These are phyloP conservation scores for Diutina pseudorugosa DNA, from an alignment of 1,139 yeast species.

Conservation along the genomic window DNA sequence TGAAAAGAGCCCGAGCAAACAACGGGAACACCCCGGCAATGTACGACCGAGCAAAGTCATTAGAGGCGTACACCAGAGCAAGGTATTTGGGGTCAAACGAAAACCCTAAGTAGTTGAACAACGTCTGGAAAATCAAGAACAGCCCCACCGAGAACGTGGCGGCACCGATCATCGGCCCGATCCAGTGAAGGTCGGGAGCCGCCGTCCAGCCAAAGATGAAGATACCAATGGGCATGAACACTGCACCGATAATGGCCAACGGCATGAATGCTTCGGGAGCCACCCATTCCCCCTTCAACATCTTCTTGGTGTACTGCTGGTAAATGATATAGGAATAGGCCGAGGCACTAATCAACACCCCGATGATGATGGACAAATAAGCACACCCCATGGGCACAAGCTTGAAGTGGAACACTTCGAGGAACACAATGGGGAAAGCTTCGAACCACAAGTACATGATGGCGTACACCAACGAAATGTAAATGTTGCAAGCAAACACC, in stretches of 20 bases:
- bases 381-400: not conserved
- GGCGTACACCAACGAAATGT: not conserved
- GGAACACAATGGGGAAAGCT: not conserved
- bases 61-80: constrained; percentile 51
- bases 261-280: constrained; percentile 53
- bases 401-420: not conserved
- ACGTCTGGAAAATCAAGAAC: constrained; percentile 28
- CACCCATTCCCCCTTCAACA: constrained; percentile 22
- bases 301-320: constrained; percentile 16
- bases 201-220: constrained; percentile 43
- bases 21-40: constrained; percentile 55
- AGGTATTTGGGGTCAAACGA: constrained; percentile 38
- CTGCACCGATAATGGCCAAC: constrained; percentile 33
- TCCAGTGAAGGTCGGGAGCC: constrained; percentile 27
- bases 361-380: not conserved
- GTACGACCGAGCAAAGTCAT: constrained; percentile 39
- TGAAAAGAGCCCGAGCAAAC: constrained; percentile 40
- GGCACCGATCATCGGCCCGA: constrained; percentile 31
- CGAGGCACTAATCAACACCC: constrained; percentile 7
- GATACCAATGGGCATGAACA: constrained; percentile 30
- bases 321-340: constrained; percentile 15
- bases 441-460: not conserved
- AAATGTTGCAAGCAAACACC: not conserved
- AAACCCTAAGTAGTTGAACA: constrained; percentile 45
- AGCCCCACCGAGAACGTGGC: constrained; percentile 23